A percentile compares a stretch with the other conserved stretches of the same genome.
Conservation (phyloP, 202 grass and related monocot species). For the Sporobolus alterniflorus region DNA sequence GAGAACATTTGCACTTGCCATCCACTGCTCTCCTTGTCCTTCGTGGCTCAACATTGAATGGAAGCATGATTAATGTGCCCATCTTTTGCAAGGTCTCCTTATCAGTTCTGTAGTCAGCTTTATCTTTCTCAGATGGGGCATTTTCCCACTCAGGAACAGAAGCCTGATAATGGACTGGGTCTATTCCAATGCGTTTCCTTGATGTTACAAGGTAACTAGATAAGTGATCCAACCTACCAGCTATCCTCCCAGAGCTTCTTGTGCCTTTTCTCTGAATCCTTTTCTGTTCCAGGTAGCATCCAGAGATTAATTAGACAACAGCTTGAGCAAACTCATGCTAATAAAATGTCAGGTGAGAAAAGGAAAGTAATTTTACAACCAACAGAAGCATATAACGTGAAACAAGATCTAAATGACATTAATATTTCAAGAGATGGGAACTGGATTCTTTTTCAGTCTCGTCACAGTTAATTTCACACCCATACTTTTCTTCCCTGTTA, state of each 20-base stretch:
- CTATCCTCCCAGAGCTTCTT: slow-evolving; percentile 40
- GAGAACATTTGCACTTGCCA: slow-evolving; percentile 38
- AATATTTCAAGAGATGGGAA: slow-evolving; percentile 1
- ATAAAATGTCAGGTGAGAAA: slow-evolving; percentile 5
- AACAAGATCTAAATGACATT: slow-evolving; percentile 23
- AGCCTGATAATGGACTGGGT: slow-evolving; percentile 13
- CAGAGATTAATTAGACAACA: slow-evolving; percentile 31
- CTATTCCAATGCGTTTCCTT: background rate
- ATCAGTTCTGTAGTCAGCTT: slow-evolving; percentile 40
- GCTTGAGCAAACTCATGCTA: slow-evolving; percentile 15
- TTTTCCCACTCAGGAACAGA: slow-evolving; percentile 40
- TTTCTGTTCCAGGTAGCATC: slow-evolving; percentile 39
- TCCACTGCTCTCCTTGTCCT: slow-evolving; percentile 11
- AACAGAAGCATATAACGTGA: background rate
- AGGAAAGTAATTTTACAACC: background rate
- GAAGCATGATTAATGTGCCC: slow-evolving; percentile 33
- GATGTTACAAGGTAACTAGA: slow-evolving; percentile 9
- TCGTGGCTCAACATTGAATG: slow-evolving; percentile 12
- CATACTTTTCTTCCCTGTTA: background rate
- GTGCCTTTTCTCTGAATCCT: slow-evolving; percentile 3
- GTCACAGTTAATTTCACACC: background rate
- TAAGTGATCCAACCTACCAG: background rate
- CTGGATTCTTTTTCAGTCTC: background rate
- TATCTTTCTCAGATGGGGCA: slow-evolving; percentile 23
- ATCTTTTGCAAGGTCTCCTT: slow-evolving; percentile 4